A percentile compares a stretch with the other conserved stretches of the same genome.
Evolutionary conservation across 768 basidiomycete genomes (phyloP).

Genomic region (Leccinum truebloodii): DNA sequence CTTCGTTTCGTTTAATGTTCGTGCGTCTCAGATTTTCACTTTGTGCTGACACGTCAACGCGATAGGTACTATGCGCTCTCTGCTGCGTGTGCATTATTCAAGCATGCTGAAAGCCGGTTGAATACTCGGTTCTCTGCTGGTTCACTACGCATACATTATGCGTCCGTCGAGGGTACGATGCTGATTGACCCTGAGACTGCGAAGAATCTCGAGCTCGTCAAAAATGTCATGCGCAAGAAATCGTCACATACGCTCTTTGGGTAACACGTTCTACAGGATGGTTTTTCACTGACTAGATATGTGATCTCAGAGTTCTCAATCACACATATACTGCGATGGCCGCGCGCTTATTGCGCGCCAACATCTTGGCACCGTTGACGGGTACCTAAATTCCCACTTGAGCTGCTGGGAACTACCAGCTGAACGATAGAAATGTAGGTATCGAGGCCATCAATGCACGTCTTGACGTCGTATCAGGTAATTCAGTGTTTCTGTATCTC

Average conservation of each 20-base stretch:
- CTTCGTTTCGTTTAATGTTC: too few relatives aligned
- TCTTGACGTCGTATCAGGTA: conserved; percentile 86
- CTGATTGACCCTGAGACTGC: conserved; percentile 91
- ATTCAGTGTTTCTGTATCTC: background rate
- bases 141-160: conserved; percentile 74
- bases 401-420: background rate
- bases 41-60: conserved; percentile 7
- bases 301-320: conserved; percentile 58
- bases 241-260: conserved; percentile 78
- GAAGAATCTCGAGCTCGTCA: conserved; percentile 85
- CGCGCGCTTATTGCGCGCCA: conserved; percentile 72
- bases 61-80: conserved; percentile 86
- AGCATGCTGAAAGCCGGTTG: conserved; percentile 69
- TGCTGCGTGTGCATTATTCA: conserved; percentile 85
- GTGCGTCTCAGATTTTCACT: conserved; percentile 10
- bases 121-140: conserved; percentile 68
- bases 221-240: conserved; percentile 67
- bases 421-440: conserved; percentile 4
- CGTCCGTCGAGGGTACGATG: conserved; percentile 88
- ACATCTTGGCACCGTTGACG: conserved; percentile 80
- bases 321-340: conserved; percentile 92
- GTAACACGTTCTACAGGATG: conserved; percentile 37
- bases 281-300: background rate
- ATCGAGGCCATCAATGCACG: conserved; percentile 70
- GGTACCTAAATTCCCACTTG: conserved; percentile 37